Evolutionary conservation across 1,284 basidiomycete genomes (phyloP), one percentile per base, ranked within the genome.

Genomic region (Ceratobasidium sp.): DNA sequence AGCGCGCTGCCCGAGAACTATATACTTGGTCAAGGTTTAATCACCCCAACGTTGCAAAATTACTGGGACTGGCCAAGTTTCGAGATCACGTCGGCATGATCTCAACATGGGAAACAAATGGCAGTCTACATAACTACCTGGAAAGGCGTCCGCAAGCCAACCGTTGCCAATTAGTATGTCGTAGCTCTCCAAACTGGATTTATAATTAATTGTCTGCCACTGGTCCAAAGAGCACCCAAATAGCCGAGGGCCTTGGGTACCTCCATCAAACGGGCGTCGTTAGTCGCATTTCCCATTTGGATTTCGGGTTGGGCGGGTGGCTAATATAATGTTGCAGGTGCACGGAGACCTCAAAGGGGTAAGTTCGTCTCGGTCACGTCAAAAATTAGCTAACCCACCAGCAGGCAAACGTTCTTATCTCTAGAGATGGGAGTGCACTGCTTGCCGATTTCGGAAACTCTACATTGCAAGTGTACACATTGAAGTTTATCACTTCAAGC

Each of bases 261-360:
- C 27, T 65, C 18, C 50, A 54, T 23, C 16, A 23, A 18, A 54
- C 18, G 16, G 23, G 18, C 16, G 23, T 54, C 16, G 50, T 54
- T 20, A 54, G 50, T 20, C 38, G 8, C 27, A 23, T 27, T 7
- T 18, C 30, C 30, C 41, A 20, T 44, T 12, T 27, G n/a, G 44
- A 14, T 23, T 27, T n/a, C 7, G 6, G 7, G 23, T 55, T 14
- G 59, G 35, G n/a, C 5, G 20, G 3, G 35, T 8, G 8, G 38
- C 38, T 38, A 38, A 38, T n/a, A 38, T 8, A 38, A 38, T 38
- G 3, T 38, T 38, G 8, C 46, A 66, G 64, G 62, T 73, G 7
- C 70, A 73, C n/a, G 70, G 70, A 5, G 70, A 77, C 30, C 27
- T 77, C n/a, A 64, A 67, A 59, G 64, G 62, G 2, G 73, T 76